Evolutionary conservation across 768 basidiomycete species (phyloP).

Genomic region (Clavaria fumosa): DNA sequence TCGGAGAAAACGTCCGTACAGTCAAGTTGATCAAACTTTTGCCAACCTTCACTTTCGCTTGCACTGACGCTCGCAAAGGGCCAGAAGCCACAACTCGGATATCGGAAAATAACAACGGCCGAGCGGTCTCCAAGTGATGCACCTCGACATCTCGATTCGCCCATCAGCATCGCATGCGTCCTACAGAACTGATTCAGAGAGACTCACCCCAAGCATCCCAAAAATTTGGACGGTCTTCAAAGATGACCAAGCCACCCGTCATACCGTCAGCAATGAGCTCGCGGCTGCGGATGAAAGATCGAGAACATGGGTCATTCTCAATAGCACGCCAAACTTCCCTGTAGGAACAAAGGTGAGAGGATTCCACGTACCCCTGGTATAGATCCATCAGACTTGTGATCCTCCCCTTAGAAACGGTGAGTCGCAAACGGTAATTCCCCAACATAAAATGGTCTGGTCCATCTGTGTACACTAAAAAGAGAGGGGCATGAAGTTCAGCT

Average conservation of each 20-base stretch:
- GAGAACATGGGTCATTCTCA: no score
- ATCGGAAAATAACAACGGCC: slow-evolving; percentile 53
- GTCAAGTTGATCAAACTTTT: slow-evolving; percentile 61
- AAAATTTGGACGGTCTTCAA: slow-evolving; percentile 77
- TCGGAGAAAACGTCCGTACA: no score
- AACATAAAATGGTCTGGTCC: slow-evolving; percentile 58
- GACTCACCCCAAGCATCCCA: slow-evolving; percentile 75
- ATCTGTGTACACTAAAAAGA: slow-evolving; percentile 39
- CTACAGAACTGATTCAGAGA: neutral
- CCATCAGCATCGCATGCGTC: neutral
- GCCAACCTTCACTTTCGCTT: slow-evolving; percentile 52
- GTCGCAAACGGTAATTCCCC: slow-evolving; percentile 50
- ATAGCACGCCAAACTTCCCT: no score
- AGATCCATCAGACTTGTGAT: slow-evolving; percentile 78
- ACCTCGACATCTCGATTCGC: slow-evolving; percentile 69
- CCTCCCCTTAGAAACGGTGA: slow-evolving; percentile 70
- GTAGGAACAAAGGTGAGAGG: no score
- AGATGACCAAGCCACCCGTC: slow-evolving; percentile 79
- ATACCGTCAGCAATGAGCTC: slow-evolving; percentile 64
- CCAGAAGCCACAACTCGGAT: slow-evolving; percentile 61
- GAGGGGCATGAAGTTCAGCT: no score
- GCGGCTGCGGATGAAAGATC: no score
- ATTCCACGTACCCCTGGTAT: slow-evolving; percentile 37
- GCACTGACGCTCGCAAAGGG: slow-evolving; percentile 63
- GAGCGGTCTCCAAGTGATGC: slow-evolving; percentile 80